Percentiles rank a stretch among this genome's conserved stretches.
Evolutionary conservation across 306 rosid genomes (phyloP).

Genomic region (Vachellia collinsii): DNA sequence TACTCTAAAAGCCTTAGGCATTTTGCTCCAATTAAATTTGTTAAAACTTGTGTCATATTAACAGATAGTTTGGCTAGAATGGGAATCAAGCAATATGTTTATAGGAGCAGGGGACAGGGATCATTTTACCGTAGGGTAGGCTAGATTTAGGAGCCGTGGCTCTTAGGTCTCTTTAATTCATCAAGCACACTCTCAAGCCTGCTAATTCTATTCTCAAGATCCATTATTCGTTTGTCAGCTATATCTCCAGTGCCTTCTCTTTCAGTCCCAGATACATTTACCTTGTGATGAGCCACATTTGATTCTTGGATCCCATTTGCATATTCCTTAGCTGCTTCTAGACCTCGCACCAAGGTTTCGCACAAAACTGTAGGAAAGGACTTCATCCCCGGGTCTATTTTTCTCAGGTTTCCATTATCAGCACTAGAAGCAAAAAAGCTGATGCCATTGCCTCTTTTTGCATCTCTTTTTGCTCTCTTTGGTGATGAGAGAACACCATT

Average conservation of each 20-base stretch:
- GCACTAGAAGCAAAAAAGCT: conserved; percentile 22
- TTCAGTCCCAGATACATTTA: background rate
- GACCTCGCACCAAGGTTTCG: conserved; percentile 16
- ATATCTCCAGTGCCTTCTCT: background rate
- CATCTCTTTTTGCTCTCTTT: background rate
- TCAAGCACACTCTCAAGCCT: conserved; percentile 1
- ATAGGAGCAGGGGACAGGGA: background rate
- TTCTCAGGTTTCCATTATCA: conserved; percentile 11
- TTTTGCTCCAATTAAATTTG: background rate
- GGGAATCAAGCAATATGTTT: background rate
- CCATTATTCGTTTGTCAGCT: background rate
- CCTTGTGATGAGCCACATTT: background rate
- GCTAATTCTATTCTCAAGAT: background rate
- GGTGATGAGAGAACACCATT: background rate
- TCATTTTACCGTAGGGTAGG: too few relatives aligned
- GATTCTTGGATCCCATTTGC: background rate
- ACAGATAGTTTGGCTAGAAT: background rate
- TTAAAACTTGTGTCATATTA: background rate
- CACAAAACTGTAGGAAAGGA: background rate
- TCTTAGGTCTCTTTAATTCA: background rate
- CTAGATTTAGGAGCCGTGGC: conserved; percentile 22
- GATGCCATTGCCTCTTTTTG: background rate
- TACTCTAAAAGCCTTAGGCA: background rate
- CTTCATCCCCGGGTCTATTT: background rate
- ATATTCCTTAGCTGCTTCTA: conserved; percentile 23